Evolutionary conservation across 495 filamentous ascomycete species (phyloP).

Genomic region (Thermothielavioides terrestris): DNA sequence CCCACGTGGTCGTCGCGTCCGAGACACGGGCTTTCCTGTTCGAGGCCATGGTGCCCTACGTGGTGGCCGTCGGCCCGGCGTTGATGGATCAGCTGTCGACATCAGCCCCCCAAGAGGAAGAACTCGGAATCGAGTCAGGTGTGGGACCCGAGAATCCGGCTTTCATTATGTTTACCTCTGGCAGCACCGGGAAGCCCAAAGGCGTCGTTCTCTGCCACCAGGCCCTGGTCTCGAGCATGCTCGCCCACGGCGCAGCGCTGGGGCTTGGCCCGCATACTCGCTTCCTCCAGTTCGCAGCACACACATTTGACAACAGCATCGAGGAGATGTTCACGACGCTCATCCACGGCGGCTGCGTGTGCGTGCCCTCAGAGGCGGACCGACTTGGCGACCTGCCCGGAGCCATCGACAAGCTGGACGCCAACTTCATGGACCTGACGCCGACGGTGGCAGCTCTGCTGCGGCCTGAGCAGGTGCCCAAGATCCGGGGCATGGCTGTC

Average conservation of each 20-base stretch:
- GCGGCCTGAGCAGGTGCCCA: conserved; percentile 12
- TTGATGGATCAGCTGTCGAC: background rate
- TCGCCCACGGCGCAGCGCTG: conserved; percentile 11
- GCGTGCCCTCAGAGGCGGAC: conserved; percentile 25
- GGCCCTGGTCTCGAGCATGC: conserved; percentile 25
- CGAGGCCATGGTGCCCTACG: background rate
- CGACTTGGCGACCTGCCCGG: conserved; percentile 22
- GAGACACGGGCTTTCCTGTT: conserved; percentile 10
- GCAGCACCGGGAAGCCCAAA: conserved; percentile 25
- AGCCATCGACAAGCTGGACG: conserved; percentile 19
- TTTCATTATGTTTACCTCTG: conserved; percentile 1
- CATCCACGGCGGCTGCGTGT: conserved; percentile 31
- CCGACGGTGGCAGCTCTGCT: conserved; percentile 19
- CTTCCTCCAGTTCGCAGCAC: conserved; percentile 49
- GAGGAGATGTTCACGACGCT: conserved; percentile 48
- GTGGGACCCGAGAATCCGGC: background rate
- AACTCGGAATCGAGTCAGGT: background rate
- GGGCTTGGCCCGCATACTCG: conserved; percentile 7
- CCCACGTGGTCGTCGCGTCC: conserved; percentile 10
- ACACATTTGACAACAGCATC: conserved; percentile 50
- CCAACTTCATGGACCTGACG: conserved; percentile 17
- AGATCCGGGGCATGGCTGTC: conserved; percentile 15
- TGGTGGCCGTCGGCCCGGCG: background rate
- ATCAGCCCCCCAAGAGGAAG: conserved; percentile 1
- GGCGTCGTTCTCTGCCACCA: conserved; percentile 39